These are phyloP conservation scores for Huntiella omanensis DNA, from an alignment of 2,329 filamentous ascomycete genomes.

Conservation along the genomic window DNA sequence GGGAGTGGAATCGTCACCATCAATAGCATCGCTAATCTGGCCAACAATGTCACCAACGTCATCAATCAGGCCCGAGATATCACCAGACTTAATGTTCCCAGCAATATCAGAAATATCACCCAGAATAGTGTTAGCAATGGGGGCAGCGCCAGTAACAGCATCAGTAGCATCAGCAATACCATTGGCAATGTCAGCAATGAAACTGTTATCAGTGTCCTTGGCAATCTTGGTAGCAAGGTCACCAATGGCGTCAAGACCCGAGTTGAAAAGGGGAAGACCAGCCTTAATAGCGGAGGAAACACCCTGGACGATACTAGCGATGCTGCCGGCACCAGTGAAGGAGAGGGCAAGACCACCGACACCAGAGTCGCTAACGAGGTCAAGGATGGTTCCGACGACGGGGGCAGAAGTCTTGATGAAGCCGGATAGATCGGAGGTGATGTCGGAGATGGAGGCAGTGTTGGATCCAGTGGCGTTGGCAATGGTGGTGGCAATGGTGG, in stretches of 20 bases:
- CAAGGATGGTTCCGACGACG: neutral
- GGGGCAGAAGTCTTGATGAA: neutral
- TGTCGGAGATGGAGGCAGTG: neutral
- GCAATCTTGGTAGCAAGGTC: neutral
- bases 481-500: neutral
- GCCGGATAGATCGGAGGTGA: neutral
- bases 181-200: neutral
- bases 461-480: neutral
- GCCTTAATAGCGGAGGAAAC: neutral
- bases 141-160: neutral
- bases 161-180: neutral
- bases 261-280: neutral
- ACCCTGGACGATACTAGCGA: neutral
- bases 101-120: neutral
- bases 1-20: neutral
- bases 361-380: neutral
- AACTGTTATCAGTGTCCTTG: neutral
- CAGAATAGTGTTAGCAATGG: neutral
- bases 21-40: neutral
- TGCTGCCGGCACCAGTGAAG: neutral
- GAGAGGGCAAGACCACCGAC: neutral
- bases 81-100: neutral
- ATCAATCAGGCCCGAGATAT: no score
- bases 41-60: no score
- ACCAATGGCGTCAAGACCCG: neutral